phyloP scores from a whole-genome alignment of 2,329 filamentous ascomycete genomes.

The Colletotrichum liaoningense region DNA sequence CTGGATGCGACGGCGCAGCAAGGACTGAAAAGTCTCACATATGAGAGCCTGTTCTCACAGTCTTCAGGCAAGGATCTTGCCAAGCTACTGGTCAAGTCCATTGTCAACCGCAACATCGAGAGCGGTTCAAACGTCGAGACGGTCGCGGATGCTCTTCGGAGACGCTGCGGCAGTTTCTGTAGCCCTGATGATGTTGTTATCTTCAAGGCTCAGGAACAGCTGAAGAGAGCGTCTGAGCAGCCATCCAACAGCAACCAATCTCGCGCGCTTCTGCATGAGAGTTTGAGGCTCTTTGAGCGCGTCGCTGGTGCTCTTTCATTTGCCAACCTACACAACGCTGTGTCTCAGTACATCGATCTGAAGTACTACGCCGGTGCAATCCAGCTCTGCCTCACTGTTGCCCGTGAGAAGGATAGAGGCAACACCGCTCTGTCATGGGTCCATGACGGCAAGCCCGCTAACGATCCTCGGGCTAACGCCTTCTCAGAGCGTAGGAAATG shows the following conservation, averaged over 20 bases:
- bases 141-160: constrained; percentile 91
- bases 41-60: constrained; percentile 87
- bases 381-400: constrained; percentile 85
- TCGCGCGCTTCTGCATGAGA: constrained; percentile 86
- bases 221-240: constrained; percentile 88
- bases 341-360: constrained; percentile 82
- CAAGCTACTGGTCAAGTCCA: constrained; percentile 94
- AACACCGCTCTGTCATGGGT: constrained; percentile 89
- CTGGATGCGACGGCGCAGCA: constrained; percentile 78
- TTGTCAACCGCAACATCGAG: constrained; percentile 97
- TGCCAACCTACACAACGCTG: constrained; percentile 82
- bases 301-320: constrained; percentile 86
- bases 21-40: constrained; percentile 82
- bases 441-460: constrained; percentile 80
- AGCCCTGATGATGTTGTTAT: constrained; percentile 97
- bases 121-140: constrained; percentile 98
- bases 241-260: constrained; percentile 80
- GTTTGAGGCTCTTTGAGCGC: constrained; percentile 86
- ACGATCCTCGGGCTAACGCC: constrained; percentile 75
- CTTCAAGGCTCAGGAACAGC: constrained; percentile 96
- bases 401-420: constrained; percentile 85
- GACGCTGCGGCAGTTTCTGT: constrained; percentile 96
- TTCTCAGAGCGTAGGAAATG: constrained; percentile 81
- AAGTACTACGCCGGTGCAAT: constrained; percentile 96
- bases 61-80: constrained; percentile 86